Base-by-base conservation (phyloP, 228 moss, liverwort and hornwort genomes). In the Sphagnum magellanicum region DNA sequence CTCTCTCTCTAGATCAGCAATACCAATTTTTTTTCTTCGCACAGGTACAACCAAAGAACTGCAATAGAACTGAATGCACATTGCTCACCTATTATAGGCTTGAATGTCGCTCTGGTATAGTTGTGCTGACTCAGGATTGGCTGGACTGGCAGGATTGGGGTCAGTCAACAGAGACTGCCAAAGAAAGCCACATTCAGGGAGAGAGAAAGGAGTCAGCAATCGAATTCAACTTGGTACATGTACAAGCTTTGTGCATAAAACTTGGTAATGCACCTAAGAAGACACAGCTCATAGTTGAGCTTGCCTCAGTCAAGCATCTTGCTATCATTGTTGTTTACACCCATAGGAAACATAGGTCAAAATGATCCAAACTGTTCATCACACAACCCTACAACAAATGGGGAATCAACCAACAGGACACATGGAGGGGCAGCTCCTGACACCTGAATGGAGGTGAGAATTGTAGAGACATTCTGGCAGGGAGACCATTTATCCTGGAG, bases 401-500 rank as follows among this genome's bases (percentile, higher is more conserved):
- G 32, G 55, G 55, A 55, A 55, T 55, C 55, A 8, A 55, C 55
- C 12, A 55, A 8, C 8, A 55, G 6, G 49, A 4, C 10, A 67
- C 17, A 17, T 6, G 4, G 53, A 55, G 53, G 8, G 9, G 55
- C 9, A 55, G 55, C 55, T 55, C 55, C 8, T 55, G 12, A 65
- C 76, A 75, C 85, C 81, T 86, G 85, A 63, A 86, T 81, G 14
- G 85, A 86, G 49, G 85, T 86, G 50, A 86, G 77, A 70, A 86
- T 86, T 53, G 85, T 86, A 61, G 81, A 86, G 5, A 86, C 79
- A 53, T 79, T 86, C 64, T 86, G 85, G 68, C 85, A 86, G 12
- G 85, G 85, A 46, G 85, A 86, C 85, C 85, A 86, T 49, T 81
- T 81, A 69, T 86, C 85, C 65, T 86, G 85, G 49, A 86, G 81